Evolutionary conservation across 345 rosid species (phyloP).

Genomic region (Citrus sp.): DNA sequence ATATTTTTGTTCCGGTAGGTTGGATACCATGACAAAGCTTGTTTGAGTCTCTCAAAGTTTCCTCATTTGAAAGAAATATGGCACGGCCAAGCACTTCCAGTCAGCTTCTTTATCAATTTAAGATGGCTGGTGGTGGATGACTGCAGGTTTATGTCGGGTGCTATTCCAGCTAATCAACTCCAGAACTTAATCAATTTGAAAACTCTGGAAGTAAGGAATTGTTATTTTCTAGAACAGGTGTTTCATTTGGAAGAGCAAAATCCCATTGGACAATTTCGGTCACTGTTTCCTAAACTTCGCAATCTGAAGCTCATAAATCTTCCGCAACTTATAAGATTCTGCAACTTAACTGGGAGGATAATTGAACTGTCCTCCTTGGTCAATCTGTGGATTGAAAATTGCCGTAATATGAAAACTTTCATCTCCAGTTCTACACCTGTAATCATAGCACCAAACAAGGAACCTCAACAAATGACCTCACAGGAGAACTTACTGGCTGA

Average conservation of each 20-base stretch:
- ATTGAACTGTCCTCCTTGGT: background rate
- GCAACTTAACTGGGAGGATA: background rate
- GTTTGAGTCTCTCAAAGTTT: background rate
- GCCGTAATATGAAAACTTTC: conserved; percentile 11
- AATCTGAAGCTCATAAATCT: background rate
- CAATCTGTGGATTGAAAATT: background rate
- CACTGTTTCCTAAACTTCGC: background rate
- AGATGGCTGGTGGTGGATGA: background rate
- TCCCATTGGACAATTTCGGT: background rate
- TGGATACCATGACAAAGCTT: background rate
- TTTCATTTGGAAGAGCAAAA: background rate
- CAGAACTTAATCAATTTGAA: background rate
- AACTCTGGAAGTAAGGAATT: background rate
- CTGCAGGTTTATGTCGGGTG: background rate
- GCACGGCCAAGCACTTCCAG: background rate
- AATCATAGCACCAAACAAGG: background rate
- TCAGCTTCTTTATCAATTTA: conserved; percentile 11
- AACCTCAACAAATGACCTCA: background rate
- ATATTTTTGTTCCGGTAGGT: background rate
- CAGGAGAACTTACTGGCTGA: background rate
- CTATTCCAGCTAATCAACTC: background rate
- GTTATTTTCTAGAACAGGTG: conserved; percentile 15
- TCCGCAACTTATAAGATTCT: conserved; percentile 5
- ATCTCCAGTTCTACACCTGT: background rate
- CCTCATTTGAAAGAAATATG: conserved; percentile 13